These are phyloP conservation scores for Coemansia sp. DNA, from an alignment of 192 early-diverging fungal genomes.

Conservation along the genomic window DNA sequence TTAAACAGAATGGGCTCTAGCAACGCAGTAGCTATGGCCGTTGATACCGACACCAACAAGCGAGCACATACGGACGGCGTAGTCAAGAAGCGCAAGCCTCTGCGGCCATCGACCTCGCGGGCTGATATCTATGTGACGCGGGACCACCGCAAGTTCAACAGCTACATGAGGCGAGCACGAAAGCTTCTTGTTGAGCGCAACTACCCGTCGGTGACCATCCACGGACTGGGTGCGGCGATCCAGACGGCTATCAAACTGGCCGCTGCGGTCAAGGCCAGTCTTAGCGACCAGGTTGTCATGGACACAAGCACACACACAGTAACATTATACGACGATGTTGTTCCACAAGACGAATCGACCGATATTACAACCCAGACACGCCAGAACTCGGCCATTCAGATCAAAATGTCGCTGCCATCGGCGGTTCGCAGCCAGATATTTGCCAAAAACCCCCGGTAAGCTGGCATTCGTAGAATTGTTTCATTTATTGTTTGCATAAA, in stretches of 20 bases:
- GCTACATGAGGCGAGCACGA: constrained; percentile 63
- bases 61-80: background rate
- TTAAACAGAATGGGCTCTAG: background rate
- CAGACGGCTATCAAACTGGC: constrained; percentile 67
- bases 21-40: background rate
- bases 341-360: constrained; percentile 62
- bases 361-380: constrained; percentile 61
- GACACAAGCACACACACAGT: constrained; percentile 70
- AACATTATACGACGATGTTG: constrained; percentile 74
- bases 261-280: constrained; percentile 59
- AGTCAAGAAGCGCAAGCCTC: constrained; percentile 57
- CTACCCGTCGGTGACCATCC: constrained; percentile 65
- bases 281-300: constrained; percentile 60
- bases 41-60: background rate
- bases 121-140: constrained; percentile 81
- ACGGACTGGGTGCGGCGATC: constrained; percentile 78
- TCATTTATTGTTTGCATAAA: too few species aligned
- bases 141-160: constrained; percentile 60
- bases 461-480: too few species aligned
- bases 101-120: constrained; percentile 61
- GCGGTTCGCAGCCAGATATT: constrained; percentile 11
- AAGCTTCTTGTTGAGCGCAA: constrained; percentile 65
- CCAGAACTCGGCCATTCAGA: constrained; percentile 71
- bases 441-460: background rate
- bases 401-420: constrained; percentile 52